Evolutionary conservation across 352 stramenopile species (phyloP), one percentile per base, ranked within the genome.

Genomic region (Phytophthora fragariae): DNA sequence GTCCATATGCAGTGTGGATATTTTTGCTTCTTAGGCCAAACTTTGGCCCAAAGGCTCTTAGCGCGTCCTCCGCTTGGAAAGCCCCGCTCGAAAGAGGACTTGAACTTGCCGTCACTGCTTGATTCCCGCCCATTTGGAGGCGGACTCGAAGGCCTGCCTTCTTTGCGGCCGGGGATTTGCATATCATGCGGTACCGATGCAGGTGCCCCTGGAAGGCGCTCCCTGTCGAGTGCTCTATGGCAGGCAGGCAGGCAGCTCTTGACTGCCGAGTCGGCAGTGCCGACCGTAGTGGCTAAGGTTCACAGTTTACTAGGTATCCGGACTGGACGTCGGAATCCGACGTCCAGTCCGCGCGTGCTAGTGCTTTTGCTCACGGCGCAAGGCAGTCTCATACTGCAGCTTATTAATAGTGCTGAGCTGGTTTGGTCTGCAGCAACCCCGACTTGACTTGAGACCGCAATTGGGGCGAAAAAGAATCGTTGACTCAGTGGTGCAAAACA

Each of bases 401-500:
- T 27, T 27, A 27, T 27, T 3, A 3, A 27, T 27, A 27, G 24
- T 27, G 9, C 31, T 54, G 47, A 54, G 19, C 47, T 31, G 47
- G 12, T 19, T n/a, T n/a, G n/a, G n/a, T n/a, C n/a, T n/a, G 41
- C 41, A 15, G 12, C 41, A 50, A 9, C 8, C 41, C 41, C 5
- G 41, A 49, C 41, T 54, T 54, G 47, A 54, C 47, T 44, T 11
- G 35, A 44, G 35, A 44, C 33, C 33, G 37, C 47, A 10, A 8
- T n/a, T n/a, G 12, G 47, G 47, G 19, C 47, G 47, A 54, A 54
- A 54, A 54, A 19, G 37, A 31, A 39, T 58, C 62, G 63, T 70
- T 73, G 66, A 73, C 67, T 73, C 67, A 73, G 56, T n/a, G 8
- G 35, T n/a, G n/a, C 15, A 17, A 21, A 67, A 57, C 57, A 67